Percentiles rank a stretch among this genome's conserved stretches.
phyloP scores from a whole-genome alignment of 192 early-diverging fungal species.

The Coemansia sp. region DNA sequence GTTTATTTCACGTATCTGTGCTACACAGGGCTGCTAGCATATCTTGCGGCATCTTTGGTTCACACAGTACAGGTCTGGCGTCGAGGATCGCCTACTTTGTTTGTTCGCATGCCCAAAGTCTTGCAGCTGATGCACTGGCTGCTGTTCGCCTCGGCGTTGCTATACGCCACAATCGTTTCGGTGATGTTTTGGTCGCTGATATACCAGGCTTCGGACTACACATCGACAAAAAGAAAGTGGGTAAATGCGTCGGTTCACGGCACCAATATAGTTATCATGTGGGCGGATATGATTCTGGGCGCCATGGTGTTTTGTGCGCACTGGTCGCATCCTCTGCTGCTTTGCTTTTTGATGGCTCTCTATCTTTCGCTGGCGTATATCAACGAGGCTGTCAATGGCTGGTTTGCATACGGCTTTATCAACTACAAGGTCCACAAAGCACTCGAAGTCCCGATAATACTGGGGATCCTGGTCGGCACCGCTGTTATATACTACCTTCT shows the following conservation, averaged over 20 bases:
- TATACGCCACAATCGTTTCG: slow-evolving; percentile 37
- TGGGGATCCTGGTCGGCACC: slow-evolving; percentile 28
- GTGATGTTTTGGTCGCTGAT: slow-evolving; percentile 38
- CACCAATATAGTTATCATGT: slow-evolving; percentile 20
- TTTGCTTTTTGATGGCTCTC: slow-evolving; percentile 17
- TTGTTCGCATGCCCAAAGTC: slow-evolving; percentile 20
- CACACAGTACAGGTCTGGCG: slow-evolving; percentile 25
- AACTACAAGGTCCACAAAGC: slow-evolving; percentile 31
- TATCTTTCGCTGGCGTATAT: slow-evolving; percentile 41
- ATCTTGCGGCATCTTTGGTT: slow-evolving; percentile 22
- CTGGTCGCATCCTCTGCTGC: slow-evolving; percentile 36
- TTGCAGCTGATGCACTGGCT: slow-evolving; percentile 53
- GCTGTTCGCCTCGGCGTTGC: slow-evolving; percentile 34
- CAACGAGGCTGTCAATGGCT: slow-evolving; percentile 37
- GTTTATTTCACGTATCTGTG: slow-evolving; percentile 49
- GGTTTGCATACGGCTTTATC: slow-evolving; percentile 46
- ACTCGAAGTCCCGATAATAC: slow-evolving; percentile 9
- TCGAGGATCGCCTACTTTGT: slow-evolving; percentile 3
- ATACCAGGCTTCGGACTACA: slow-evolving; percentile 20
- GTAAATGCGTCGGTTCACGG: slow-evolving; percentile 43
- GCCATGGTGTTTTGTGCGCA: slow-evolving; percentile 37
- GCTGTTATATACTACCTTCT: slow-evolving; percentile 32
- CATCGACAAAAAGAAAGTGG: slow-evolving; percentile 18
- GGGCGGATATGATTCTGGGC: slow-evolving; percentile 28
- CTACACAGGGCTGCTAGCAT: slow-evolving; percentile 43